Evolutionary conservation across 2,329 filamentous ascomycete species (phyloP), one percentile per base, ranked within the genome.

Genomic region (Nannizziopsis barbatae): DNA sequence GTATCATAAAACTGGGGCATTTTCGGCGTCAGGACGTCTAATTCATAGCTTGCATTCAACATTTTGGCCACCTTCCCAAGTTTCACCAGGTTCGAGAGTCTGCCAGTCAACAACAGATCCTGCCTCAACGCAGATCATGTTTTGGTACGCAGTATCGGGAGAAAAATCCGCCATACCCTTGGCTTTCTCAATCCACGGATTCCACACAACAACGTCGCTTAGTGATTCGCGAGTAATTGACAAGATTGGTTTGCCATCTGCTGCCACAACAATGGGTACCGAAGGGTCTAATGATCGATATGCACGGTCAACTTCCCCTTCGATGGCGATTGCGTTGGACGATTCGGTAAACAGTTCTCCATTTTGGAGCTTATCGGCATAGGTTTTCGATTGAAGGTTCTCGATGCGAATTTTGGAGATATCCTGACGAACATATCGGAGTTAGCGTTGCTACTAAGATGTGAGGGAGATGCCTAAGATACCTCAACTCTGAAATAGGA

Each of bases 91-190:
- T 64, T 96, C 92, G 56, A 96, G 71, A 57, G 80, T 85, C 69
- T 84, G 82, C 86, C 86, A 96, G 5, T 75, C 79, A 56, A 77
- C 75, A 14, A 96, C 90, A 8, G 81, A 77, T 10, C 92, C 92
- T 2, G 90, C 85, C 74, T 98, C 92, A 44, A 96, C 79, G 63
- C 92, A 96, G 38, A 98, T 72, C 86, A 96, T 95, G 51, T 87
- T 79, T 73, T 86, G 86, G 73, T 83, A 96, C 33, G 85, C 92
- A 47, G 89, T 84, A 62, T 93, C 84, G 43, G 92, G 92, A 50
- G 76, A 77, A 64, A 96, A 95, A 66, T 98, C 92, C 45, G 73
- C 80, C 70, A 95, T 94, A 4, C 75, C 75, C 58, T 80, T 78
- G 1, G 86, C 80, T 72, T 93, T 94, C 54, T 89, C 86, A 36